Evolutionary conservation across 768 basidiomycete genomes (phyloP), one percentile per base, ranked within the genome.

Genomic region (Mycena latifolia): DNA sequence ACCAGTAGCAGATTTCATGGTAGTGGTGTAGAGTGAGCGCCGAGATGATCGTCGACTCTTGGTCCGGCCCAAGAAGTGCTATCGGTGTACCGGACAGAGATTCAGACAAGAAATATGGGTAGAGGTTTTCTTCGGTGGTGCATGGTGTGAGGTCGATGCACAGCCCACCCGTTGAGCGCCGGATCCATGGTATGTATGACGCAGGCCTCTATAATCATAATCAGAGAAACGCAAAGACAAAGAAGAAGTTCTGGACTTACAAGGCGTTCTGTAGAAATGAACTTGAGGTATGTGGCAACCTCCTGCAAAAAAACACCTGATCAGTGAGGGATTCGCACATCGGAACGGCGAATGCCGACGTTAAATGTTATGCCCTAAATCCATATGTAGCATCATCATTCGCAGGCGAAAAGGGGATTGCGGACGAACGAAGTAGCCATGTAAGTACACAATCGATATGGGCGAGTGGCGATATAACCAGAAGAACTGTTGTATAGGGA

Each of bases 1-100:
- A 55, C 54, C 54, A 55, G 54, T 55, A 25, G n/a, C 54, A 55
- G 17, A 55, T 55, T 43, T 55, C 54, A n/a, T 55, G 54, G 39
- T 41, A 55, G 3, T 55, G 37, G 39, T 55, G 37, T 9, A 55
- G n/a, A 8, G 37, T 55, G 5, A 55, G 25, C 5, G 25, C 24
- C 7, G 39, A 41, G 43, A 43, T 28, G 37, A 55, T 55, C 7
- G 17, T 11, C 20, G 54, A 39, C 3, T 55, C 54, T 17, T 18
- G 24, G 25, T 55, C 39, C 17, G 54, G 54, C 2, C 54, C 54
- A 7, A 55, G 54, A 3, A 28, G 39, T 20, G 54, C 43, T 37
- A 55, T 55, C 5, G 54, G 54, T 8, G 54, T 43, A 18, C 37
- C 22, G 39, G 37, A 55, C 24, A 28, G 24, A n/a, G 28, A n/a